phyloP scores from a whole-genome alignment of 140 eudicot species.

The Cichorium intybus region DNA sequence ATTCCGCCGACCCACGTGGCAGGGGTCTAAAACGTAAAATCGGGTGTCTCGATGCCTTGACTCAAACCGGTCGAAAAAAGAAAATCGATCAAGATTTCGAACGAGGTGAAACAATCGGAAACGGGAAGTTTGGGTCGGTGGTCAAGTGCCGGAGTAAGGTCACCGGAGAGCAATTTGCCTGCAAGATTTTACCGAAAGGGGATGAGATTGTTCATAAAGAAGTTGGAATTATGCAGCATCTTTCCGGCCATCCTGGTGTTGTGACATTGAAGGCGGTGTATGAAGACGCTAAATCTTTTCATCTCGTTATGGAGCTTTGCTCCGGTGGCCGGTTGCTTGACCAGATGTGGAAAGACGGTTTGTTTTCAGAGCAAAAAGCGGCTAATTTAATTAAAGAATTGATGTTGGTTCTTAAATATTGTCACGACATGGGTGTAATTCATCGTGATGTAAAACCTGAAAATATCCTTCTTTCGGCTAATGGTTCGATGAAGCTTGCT shows the following conservation, averaged over 20 bases:
- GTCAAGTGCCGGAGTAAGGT: slow-evolving; percentile 46
- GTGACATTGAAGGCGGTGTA: slow-evolving; percentile 75
- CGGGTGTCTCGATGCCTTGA: slow-evolving; percentile 66
- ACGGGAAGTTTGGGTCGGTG: slow-evolving; percentile 81
- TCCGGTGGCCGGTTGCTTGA: slow-evolving; percentile 73
- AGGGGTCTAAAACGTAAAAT: slow-evolving; percentile 82
- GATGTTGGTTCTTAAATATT: slow-evolving; percentile 66
- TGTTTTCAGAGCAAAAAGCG: slow-evolving; percentile 58
- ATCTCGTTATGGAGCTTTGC: slow-evolving; percentile 80
- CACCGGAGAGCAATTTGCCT: slow-evolving; percentile 62
- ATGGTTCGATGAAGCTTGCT: slow-evolving; percentile 63
- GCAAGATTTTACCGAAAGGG: slow-evolving; percentile 66
- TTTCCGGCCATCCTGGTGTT: slow-evolving; percentile 85
- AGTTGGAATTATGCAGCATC: slow-evolving; percentile 89
- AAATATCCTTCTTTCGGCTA: slow-evolving; percentile 65
- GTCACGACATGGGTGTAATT: slow-evolving; percentile 93
- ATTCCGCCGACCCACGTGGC: slow-evolving; percentile 39
- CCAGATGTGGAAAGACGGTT: slow-evolving; percentile 61
- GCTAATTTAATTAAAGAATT: slow-evolving; percentile 62
- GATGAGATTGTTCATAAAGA: slow-evolving; percentile 80
- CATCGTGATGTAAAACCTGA: slow-evolving; percentile 86
- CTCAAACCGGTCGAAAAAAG: slow-evolving; percentile 71
- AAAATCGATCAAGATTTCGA: slow-evolving; percentile 68
- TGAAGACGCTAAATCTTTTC: slow-evolving; percentile 60
- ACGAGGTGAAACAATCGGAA: slow-evolving; percentile 46